Evolutionary conservation across 1,139 yeast species (phyloP).

Genomic region (Arxiozyma bovina): DNA sequence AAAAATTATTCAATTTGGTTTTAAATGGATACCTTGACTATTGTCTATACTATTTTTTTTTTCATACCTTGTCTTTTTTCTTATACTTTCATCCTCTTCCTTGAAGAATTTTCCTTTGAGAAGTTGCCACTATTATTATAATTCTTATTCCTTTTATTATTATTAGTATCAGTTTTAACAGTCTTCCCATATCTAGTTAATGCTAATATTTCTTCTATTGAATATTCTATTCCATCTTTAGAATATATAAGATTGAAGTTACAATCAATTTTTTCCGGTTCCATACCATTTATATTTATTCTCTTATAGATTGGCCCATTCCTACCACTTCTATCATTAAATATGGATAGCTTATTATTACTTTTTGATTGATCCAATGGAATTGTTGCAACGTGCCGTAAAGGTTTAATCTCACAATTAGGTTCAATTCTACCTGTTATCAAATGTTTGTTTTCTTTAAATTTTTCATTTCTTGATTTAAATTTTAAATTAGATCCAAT

Average conservation of each 20-base stretch:
- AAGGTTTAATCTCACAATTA: constrained; percentile 12
- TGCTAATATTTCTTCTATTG: constrained; percentile 55
- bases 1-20: no score
- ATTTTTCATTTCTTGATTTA: constrained; percentile 1
- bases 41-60: no score
- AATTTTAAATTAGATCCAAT: constrained; percentile 5
- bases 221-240: constrained; percentile 41
- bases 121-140: no score
- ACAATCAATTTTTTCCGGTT: constrained; percentile 53
- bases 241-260: constrained; percentile 52
- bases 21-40: no score
- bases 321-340: constrained; percentile 6
- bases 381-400: constrained; percentile 10
- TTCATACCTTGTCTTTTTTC: no score
- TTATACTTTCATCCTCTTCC: no score
- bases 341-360: constrained; percentile 33
- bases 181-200: constrained; percentile 29
- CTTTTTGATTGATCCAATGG: not conserved
- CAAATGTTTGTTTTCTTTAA: not conserved
- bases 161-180: not conserved
- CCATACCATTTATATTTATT: constrained; percentile 45
- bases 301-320: constrained; percentile 35
- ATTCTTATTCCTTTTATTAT: no score
- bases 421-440: constrained; percentile 3
- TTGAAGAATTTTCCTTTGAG: no score